Evolutionary conservation across 2,329 filamentous ascomycete species (phyloP).

Genomic region (Apiospora hydei): DNA sequence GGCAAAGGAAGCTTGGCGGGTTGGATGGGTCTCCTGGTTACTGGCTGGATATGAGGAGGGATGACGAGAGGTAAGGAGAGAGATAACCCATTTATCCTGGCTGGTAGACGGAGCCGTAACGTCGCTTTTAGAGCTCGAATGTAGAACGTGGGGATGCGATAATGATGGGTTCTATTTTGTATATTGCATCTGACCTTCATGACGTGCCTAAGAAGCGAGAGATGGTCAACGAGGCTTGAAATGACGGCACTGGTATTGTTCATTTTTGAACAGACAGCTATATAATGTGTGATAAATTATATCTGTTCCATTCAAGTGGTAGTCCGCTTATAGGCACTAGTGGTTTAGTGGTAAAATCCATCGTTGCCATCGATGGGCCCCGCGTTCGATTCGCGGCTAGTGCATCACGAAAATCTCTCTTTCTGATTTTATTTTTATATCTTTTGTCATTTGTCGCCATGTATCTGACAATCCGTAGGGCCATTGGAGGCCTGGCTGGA

Average conservation of each 20-base stretch:
- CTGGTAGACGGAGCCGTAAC: background rate
- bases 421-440: background rate
- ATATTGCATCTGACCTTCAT: too few species aligned
- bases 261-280: background rate
- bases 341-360: constrained; percentile 63
- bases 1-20: background rate
- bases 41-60: background rate
- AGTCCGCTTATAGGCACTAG: constrained; percentile 40
- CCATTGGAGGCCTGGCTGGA: background rate
- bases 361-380: constrained; percentile 61
- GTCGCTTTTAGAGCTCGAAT: background rate
- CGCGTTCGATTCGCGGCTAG: constrained; percentile 54
- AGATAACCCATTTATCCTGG: background rate
- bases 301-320: background rate
- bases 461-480: background rate
- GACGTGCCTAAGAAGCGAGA: background rate
- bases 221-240: too few species aligned
- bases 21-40: constrained; percentile 9
- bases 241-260: too few species aligned
- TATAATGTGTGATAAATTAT: background rate
- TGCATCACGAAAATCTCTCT: background rate
- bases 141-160: background rate
- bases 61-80: background rate
- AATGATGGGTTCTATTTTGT: background rate
- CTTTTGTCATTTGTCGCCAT: background rate